Percentiles rank a stretch among this genome's conserved stretches.
phyloP scores from a whole-genome alignment of 2,329 filamentous ascomycete species.

The Paramyrothecium sp. region DNA sequence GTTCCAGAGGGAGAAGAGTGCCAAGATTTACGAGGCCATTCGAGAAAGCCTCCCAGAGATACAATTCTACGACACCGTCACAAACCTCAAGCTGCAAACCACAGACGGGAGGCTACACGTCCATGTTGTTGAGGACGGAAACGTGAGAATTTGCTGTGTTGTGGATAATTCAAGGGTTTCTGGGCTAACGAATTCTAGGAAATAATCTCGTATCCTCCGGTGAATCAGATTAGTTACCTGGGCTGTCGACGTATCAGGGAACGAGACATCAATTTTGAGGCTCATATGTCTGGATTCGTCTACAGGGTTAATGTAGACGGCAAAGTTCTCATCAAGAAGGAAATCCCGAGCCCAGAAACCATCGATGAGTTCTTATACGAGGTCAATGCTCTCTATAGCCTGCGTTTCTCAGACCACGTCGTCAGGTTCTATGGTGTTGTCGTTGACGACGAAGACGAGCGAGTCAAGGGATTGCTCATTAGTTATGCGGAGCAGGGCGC shows the following conservation, averaged over 20 bases:
- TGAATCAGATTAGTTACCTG: conserved; percentile 73
- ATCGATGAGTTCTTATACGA: conserved; percentile 98
- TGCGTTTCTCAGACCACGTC: conserved; percentile 72
- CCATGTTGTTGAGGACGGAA: conserved; percentile 95
- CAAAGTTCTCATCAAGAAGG: conserved; percentile 85
- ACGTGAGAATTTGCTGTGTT: conserved; percentile 45
- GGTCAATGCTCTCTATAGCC: conserved; percentile 84
- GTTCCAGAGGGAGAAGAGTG: conserved; percentile 88
- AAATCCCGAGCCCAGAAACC: conserved; percentile 92
- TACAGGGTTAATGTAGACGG: conserved; percentile 81
- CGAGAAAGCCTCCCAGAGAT: conserved; percentile 90
- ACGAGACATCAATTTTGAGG: conserved; percentile 77
- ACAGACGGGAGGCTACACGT: conserved; percentile 86
- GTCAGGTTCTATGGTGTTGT: conserved; percentile 87
- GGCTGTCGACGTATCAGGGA: conserved; percentile 65
- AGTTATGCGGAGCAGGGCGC: conserved; percentile 84
- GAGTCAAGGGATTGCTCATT: conserved; percentile 87
- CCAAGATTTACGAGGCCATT: conserved; percentile 91
- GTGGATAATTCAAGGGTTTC: neutral
- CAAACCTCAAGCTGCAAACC: conserved; percentile 91
- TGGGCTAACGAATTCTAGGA: conserved; percentile 49
- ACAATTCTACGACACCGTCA: conserved; percentile 93
- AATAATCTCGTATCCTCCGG: conserved; percentile 81
- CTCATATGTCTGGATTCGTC: conserved; percentile 94
- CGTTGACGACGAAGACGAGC: conserved; percentile 79